A percentile compares a stretch with the other conserved stretches of the same genome.
Evolutionary conservation across 2,329 filamentous ascomycete species (phyloP).

Genomic region (Apiospora saccharicola): DNA sequence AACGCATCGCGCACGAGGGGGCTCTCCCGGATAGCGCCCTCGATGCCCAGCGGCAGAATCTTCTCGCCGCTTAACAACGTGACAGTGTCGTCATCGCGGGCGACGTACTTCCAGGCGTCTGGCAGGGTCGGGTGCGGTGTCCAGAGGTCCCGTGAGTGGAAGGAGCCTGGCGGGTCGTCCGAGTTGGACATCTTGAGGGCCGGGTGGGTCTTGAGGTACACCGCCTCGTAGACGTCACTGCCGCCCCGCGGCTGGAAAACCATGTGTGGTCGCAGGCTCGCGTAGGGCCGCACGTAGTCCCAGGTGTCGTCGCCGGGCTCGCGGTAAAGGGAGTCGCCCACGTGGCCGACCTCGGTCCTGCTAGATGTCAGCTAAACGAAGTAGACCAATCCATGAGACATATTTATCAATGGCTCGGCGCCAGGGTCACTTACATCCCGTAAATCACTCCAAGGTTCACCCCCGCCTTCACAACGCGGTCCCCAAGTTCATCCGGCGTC

Average conservation of each 20-base stretch:
- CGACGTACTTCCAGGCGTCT: slow-evolving; percentile 48
- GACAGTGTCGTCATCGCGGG: slow-evolving; percentile 47
- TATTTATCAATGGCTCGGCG: neutral
- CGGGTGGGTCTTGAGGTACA: slow-evolving; percentile 42
- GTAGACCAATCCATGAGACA: slow-evolving; percentile 2
- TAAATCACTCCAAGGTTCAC: slow-evolving; percentile 49
- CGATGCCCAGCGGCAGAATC: slow-evolving; percentile 45
- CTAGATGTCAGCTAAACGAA: slow-evolving; percentile 26
- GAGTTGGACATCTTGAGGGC: slow-evolving; percentile 42
- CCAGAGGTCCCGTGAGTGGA: slow-evolving; percentile 47
- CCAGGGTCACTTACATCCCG: slow-evolving; percentile 44
- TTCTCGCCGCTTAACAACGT: slow-evolving; percentile 50
- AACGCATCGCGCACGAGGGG: slow-evolving; percentile 43
- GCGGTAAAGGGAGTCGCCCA: slow-evolving; percentile 49
- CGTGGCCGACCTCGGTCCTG: slow-evolving; percentile 52
- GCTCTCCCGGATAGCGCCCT: slow-evolving; percentile 44
- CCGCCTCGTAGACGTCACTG: slow-evolving; percentile 42
- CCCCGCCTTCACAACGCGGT: slow-evolving; percentile 45
- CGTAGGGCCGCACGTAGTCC: slow-evolving; percentile 51
- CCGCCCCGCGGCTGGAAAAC: slow-evolving; percentile 42
- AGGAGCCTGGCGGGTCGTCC: slow-evolving; percentile 46
- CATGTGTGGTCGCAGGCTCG: slow-evolving; percentile 45
- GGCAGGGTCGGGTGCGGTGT: slow-evolving; percentile 45
- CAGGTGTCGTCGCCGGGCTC: slow-evolving; percentile 48
- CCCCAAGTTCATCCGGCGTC: slow-evolving; percentile 51